Evolutionary conservation across 148 eudicot species (phyloP), one percentile per base, ranked within the genome.

Genomic region (Chenopodium berlandieri): DNA sequence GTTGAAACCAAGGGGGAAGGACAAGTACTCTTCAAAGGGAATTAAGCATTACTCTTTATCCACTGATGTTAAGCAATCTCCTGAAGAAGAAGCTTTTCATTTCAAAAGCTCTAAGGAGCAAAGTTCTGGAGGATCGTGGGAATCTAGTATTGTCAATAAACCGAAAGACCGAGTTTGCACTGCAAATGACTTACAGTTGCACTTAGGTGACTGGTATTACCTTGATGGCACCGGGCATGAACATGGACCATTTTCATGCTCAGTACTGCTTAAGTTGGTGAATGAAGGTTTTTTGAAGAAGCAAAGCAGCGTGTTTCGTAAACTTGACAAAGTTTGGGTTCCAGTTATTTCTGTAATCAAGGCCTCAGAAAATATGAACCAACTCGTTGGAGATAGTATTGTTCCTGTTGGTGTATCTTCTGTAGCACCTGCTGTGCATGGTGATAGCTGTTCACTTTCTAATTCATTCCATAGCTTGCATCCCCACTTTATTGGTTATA

Each of bases 191-290:
- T 75, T 95, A 71, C 91, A 91, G 72, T 83, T 95, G 85, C 94
- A 93, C 85, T 63, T 88, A 73, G 99, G 99, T 88, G 97, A 92
- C 58, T 95, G 99, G 99, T 94, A 83, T 84, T 95, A 87, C 79
- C 94, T 93, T 81, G 99, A 95, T 89, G 97, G 99, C 78, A 87
- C 90, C 82, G 99, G 99, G 77, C 97, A 89, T 91, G 99, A 92
- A 85, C 89, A 74, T 75, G 99, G 99, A 67, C 99, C 99, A 75
- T 90, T 86, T 74, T 87, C 90, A 50, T 89, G 86, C 84, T 85
- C 89, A 1, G 91, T 88, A 80, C 85, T 95, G 77, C 90, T 89
- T 60, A 72, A 79, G 31, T 69, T 91, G 87, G 95, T 89, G 69
- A 91, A 90, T 81, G 90, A 90, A 88, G 94, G 97, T 73, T 78